These are phyloP conservation scores for Aspergillus felis DNA, from an alignment of 2,329 filamentous ascomycete genomes.

Conservation along the genomic window DNA sequence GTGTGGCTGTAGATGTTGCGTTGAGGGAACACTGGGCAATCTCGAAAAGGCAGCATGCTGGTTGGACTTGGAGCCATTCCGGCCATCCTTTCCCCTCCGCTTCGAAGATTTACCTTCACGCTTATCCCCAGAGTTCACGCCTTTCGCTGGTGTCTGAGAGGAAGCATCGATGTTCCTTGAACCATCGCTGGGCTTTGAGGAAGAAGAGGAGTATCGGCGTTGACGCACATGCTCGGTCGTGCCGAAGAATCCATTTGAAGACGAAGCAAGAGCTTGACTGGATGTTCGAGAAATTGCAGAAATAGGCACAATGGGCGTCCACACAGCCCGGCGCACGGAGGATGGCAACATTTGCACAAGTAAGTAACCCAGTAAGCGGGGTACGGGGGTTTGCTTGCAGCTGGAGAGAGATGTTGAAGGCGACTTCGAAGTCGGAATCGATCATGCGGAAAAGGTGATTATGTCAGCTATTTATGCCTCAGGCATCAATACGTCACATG, in stretches of 20 bases:
- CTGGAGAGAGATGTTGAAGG: constrained; percentile 20
- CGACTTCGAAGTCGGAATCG: constrained; percentile 34
- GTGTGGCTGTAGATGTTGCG: constrained; percentile 46
- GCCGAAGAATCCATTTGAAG: constrained; percentile 29
- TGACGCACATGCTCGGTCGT: constrained; percentile 38
- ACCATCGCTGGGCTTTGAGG: constrained; percentile 48
- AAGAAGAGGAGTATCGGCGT: constrained; percentile 46
- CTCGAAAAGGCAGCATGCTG: constrained; percentile 39
- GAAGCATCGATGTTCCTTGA: constrained; percentile 39
- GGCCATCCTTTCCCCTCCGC: constrained; percentile 35
- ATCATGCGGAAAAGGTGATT: constrained; percentile 30
- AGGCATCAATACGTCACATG: constrained; percentile 1
- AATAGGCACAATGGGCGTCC: constrained; percentile 32
- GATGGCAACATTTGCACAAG: constrained; percentile 41
- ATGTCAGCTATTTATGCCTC: constrained; percentile 21
- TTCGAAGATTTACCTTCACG: constrained; percentile 31
- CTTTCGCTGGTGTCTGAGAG: constrained; percentile 35
- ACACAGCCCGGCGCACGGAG: constrained; percentile 44
- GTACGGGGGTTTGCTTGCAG: constrained; percentile 23
- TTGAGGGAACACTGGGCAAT: constrained; percentile 48
- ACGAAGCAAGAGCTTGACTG: constrained; percentile 26
- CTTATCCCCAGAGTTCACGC: constrained; percentile 36
- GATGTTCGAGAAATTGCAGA: constrained; percentile 31
- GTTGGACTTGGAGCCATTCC: constrained; percentile 33
- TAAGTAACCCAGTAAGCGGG: constrained; percentile 23